Conservation (phyloP, 495 filamentous ascomycete genomes). For the Xylaria cubensis region DNA sequence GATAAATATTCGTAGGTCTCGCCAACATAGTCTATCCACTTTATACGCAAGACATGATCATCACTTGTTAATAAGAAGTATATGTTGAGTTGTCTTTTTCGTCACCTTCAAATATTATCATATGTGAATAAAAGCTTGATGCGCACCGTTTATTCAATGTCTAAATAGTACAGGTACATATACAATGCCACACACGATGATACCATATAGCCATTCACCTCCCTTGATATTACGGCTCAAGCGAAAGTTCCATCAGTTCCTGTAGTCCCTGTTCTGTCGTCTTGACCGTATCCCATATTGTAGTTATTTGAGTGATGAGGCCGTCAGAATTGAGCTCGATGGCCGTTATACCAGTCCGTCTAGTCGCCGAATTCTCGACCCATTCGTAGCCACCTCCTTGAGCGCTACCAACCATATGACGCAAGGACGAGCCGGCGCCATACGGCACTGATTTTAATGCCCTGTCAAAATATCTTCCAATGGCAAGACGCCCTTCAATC, state of each 20-base stretch:
- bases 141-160: too few species aligned
- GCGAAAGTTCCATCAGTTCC: not conserved
- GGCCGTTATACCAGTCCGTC: not conserved
- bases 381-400: constrained; percentile 1
- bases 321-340: not conserved
- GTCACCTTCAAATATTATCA: too few species aligned
- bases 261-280: not conserved
- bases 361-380: not conserved
- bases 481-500: not conserved
- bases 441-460: not conserved
- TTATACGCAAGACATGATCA: too few species aligned
- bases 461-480: constrained; percentile 1
- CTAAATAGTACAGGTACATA: too few species aligned
- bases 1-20: too few species aligned
- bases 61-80: too few species aligned
- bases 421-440: not conserved
- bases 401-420: not conserved
- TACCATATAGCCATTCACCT: not conserved
- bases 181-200: too few species aligned
- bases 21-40: too few species aligned
- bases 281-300: not conserved
- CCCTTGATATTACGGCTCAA: not conserved
- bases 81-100: too few species aligned
- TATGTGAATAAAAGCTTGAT: too few species aligned
- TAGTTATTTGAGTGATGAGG: not conserved